Evolutionary conservation across 306 rosid species (phyloP), one percentile per base, ranked within the genome.

Genomic region (Medicago arabica): DNA sequence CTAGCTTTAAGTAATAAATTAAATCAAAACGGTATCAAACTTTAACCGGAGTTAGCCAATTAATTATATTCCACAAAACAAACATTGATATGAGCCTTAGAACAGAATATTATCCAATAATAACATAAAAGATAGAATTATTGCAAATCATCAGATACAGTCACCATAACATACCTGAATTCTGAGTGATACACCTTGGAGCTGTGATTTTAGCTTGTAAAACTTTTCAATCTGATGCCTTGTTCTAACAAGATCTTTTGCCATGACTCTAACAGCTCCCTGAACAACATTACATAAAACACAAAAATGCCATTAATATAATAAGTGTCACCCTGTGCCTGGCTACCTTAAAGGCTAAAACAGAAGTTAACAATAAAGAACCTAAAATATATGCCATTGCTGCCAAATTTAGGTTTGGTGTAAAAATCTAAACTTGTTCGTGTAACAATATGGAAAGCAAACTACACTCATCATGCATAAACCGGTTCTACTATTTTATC

Each of bases 261-360:
- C 99, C 99, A 95, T 95, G 76, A 95, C 97, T 82, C 85, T 92
- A 19, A 95, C 99, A 76, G 99, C 99, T 66, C 99, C 99, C 99
- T 95, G 85, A 75, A 83, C 80, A 86, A 72, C 46, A 77, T 74
- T 36, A 59, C 58, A 64, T 70, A 17, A 75, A 75, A 78, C 73
- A 79, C 44, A 80, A 75, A 71, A 43, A 62, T 71, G 71, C 23
- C 61, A 72, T 61, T 38, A 40, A 36, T 76, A 70, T 73, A 84
- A 76, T 51, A 76, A 51, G 1, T 28, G 36, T 9, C 34, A 21
- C 51, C 47, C n/a, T n/a, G n/a, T 63, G 7, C 38, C 38, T 34
- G 38, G 38, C 38, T 4, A 72, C 74, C 64, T 54, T 16, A 72
- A 72, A 58, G 49, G 64, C 8, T 68, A 77, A 73, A 67, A 55